Conservation (phyloP, 176 grass and related monocot genomes). For the Themeda triandra region DNA sequence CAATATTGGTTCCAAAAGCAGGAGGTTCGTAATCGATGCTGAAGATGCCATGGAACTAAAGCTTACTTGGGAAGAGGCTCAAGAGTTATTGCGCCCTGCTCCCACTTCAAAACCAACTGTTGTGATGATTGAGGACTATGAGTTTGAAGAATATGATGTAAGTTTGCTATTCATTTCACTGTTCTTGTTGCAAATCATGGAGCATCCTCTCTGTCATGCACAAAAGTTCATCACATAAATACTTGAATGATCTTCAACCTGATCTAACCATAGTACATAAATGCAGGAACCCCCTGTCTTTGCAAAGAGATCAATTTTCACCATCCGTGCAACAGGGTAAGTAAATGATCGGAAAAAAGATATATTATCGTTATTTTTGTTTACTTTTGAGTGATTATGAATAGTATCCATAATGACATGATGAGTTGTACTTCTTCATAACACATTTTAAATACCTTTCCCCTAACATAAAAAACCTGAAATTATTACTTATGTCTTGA, state of each 20-base stretch:
- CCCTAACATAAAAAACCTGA: neutral
- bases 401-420: neutral
- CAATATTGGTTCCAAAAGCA: conserved; percentile 85
- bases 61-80: conserved; percentile 94
- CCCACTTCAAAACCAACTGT: conserved; percentile 78
- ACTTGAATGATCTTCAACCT: neutral
- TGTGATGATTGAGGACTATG: conserved; percentile 92
- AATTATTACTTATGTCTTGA: neutral
- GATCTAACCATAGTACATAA: conserved; percentile 21
- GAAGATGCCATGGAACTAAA: conserved; percentile 91
- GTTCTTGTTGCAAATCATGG: neutral
- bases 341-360: conserved; percentile 12
- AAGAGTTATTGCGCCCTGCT: conserved; percentile 92
- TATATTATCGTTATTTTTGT: neutral
- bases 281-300: conserved; percentile 96
- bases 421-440: neutral
- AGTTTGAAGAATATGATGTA: conserved; percentile 99
- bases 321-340: conserved; percentile 79
- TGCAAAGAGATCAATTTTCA: conserved; percentile 98
- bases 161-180: conserved; percentile 22
- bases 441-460: neutral
- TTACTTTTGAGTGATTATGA: neutral
- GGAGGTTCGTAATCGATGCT: conserved; percentile 80
- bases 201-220: neutral
- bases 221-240: conserved; percentile 10